Percentiles rank a stretch among this genome's conserved stretches.
Conservation (phyloP, 345 rosid species). For the Xanthoceras sorbifolium region DNA sequence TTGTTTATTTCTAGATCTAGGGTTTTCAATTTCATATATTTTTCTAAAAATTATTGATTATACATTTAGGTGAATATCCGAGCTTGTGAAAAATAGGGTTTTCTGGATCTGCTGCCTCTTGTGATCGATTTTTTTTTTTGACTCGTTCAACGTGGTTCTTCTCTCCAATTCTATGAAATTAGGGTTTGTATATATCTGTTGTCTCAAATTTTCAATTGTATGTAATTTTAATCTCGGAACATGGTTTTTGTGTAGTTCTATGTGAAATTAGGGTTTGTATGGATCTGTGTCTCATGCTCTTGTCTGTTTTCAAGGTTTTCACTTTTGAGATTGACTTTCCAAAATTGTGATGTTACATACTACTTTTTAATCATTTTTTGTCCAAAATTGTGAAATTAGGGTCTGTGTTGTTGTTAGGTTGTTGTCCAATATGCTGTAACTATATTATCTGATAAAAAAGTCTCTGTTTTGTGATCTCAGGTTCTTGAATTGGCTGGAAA, state of each 20-base stretch:
- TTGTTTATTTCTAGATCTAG: slow-evolving; percentile 7
- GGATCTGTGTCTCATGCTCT: neutral
- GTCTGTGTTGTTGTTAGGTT: neutral
- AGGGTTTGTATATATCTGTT: too few species aligned
- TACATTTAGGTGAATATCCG: neutral
- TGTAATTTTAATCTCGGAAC: too few species aligned
- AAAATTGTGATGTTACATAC: too few species aligned
- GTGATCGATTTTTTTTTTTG: too few species aligned
- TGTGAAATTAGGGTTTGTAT: neutral
- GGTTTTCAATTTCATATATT: slow-evolving; percentile 20
- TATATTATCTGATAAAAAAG: too few species aligned
- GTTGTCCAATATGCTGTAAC: too few species aligned
- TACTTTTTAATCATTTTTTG: neutral
- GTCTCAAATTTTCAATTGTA: neutral
- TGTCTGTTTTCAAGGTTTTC: too few species aligned
- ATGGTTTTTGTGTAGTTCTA: neutral
- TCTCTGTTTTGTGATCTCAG: slow-evolving; percentile 25
- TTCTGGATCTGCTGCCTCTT: neutral
- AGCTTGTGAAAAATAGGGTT: neutral
- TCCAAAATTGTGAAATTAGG: neutral
- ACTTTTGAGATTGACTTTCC: neutral
- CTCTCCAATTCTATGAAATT: too few species aligned
- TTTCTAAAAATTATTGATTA: too few species aligned
- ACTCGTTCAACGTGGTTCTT: too few species aligned
- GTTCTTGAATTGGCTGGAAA: slow-evolving; percentile 92